Evolutionary conservation across 1,284 basidiomycete genomes (phyloP).

Genomic region (Ustilago loliicola): DNA sequence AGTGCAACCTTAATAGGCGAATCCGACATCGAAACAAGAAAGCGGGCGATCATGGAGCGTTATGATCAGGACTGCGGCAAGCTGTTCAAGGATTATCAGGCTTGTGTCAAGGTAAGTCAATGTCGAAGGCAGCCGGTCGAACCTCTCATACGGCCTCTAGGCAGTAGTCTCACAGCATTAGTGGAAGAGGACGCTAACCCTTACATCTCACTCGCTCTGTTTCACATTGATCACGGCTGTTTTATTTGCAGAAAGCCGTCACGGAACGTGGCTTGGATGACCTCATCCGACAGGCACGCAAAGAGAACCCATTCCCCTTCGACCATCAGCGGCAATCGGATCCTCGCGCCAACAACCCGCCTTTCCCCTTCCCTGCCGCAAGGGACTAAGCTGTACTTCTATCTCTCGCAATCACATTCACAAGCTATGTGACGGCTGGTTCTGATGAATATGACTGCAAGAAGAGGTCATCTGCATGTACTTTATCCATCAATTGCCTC

Average conservation of each 20-base stretch:
- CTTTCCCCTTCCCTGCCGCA: conserved; percentile 62
- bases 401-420: not conserved
- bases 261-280: conserved; percentile 81
- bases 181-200: not conserved
- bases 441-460: too few relatives aligned
- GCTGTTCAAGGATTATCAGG: conserved; percentile 82
- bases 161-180: too few relatives aligned
- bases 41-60: conserved; percentile 56
- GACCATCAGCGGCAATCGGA: conserved; percentile 49
- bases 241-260: conserved; percentile 79
- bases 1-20: conserved; percentile 25
- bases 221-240: not conserved
- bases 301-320: conserved; percentile 67
- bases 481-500: too few relatives aligned
- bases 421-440: too few relatives aligned
- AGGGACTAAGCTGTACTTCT: conserved; percentile 18
- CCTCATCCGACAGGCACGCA: conserved; percentile 81
- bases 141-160: too few relatives aligned
- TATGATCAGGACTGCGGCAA: conserved; percentile 85
- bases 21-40: conserved; percentile 29
- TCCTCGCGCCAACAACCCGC: conserved; percentile 48
- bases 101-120: conserved; percentile 79
- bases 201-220: not conserved
- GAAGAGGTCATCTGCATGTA: too few relatives aligned
- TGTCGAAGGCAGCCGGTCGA: not conserved